Conservation (phyloP, 2,329 filamentous ascomycete species). For the Cadophora sp. region DNA sequence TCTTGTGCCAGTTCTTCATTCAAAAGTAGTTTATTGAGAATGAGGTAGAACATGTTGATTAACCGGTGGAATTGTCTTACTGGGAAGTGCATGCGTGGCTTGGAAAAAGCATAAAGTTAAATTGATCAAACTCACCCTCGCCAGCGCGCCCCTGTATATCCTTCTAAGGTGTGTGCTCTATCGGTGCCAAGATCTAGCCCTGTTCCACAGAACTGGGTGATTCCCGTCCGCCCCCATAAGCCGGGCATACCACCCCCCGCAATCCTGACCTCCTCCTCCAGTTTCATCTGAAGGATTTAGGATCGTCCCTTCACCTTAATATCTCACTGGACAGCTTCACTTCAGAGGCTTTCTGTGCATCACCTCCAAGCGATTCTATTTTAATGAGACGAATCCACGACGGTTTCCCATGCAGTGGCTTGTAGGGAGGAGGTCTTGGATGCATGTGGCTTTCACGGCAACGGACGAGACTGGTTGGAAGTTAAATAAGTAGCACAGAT, state of each 20-base stretch:
- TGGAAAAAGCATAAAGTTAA: too few relatives aligned
- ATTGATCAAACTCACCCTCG: too few relatives aligned
- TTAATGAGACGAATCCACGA: neutral
- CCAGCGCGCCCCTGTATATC: too few relatives aligned
- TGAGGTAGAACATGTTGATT: too few relatives aligned
- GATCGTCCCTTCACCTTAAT: neutral
- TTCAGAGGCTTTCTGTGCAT: neutral
- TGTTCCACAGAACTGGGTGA: neutral
- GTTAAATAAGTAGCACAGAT: neutral
- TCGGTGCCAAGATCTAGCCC: neutral
- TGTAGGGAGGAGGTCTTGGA: neutral
- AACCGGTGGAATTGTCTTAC: too few relatives aligned
- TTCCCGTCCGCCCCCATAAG: constrained; percentile 6
- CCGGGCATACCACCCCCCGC: neutral
- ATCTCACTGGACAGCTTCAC: neutral
- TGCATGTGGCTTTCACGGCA: neutral
- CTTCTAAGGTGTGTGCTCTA: too few relatives aligned
- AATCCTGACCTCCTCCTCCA: neutral
- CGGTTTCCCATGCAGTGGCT: neutral
- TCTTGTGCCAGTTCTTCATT: too few relatives aligned
- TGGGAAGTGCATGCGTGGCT: too few relatives aligned
- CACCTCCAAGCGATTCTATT: neutral
- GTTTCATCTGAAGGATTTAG: neutral
- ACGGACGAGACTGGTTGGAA: neutral
- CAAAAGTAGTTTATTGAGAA: too few relatives aligned